Percentiles rank a stretch among this genome's conserved stretches.
These are phyloP conservation scores for Pythium brachiatum DNA, from an alignment of 352 stramenopile genomes.

Conservation along the genomic window DNA sequence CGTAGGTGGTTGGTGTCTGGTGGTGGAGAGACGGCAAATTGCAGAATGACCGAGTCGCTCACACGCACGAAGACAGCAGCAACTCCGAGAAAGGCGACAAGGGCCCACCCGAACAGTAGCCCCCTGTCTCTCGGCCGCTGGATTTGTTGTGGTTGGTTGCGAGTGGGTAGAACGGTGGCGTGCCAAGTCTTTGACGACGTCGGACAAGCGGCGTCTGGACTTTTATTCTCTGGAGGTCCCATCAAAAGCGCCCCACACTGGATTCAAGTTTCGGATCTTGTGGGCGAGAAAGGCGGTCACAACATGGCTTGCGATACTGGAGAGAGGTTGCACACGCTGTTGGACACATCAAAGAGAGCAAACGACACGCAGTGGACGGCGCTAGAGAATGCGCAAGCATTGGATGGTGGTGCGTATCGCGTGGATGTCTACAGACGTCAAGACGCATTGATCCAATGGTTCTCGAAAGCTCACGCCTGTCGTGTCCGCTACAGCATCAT, in stretches of 20 bases:
- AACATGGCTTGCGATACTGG: too few relatives aligned
- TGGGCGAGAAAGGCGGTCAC: too few relatives aligned
- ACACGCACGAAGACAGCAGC: background rate
- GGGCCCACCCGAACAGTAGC: background rate
- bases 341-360: background rate
- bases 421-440: background rate
- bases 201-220: constrained; percentile 16
- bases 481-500: background rate
- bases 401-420: background rate
- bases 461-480: too few relatives aligned
- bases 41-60: constrained; percentile 1
- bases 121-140: background rate
- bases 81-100: background rate
- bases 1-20: background rate
- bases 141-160: too few relatives aligned
- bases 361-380: background rate
- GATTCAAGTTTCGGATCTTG: background rate
- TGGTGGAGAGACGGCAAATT: constrained; percentile 1
- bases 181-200: background rate
- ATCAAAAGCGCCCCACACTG: background rate
- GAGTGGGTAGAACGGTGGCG: background rate
- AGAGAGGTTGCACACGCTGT: background rate
- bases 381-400: background rate
- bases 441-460: background rate
- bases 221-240: constrained; percentile 18